Evolutionary conservation across 345 rosid species (phyloP).

Genomic region (Adansonia digitata): DNA sequence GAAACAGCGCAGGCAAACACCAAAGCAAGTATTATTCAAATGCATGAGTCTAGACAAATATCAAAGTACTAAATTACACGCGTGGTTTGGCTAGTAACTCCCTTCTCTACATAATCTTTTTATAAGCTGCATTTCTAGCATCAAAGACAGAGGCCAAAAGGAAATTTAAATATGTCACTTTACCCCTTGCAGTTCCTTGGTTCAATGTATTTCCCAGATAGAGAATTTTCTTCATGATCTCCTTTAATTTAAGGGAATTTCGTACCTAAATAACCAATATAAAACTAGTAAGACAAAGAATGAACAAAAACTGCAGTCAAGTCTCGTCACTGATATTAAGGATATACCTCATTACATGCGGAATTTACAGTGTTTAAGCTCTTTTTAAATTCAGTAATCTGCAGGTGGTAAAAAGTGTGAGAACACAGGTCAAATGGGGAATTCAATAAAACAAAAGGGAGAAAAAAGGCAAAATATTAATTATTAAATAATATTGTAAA

Average conservation of each 20-base stretch:
- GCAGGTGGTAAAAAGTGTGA: conserved; percentile 23
- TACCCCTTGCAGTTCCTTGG: conserved; percentile 99
- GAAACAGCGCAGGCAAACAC: background rate
- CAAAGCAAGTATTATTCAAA: background rate
- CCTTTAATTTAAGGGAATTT: conserved; percentile 73
- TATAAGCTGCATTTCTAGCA: background rate
- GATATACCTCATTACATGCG: conserved; percentile 83
- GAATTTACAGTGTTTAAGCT: conserved; percentile 81
- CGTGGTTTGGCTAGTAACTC: background rate
- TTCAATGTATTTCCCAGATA: conserved; percentile 83
- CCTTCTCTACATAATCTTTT: background rate
- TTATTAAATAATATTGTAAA: conserved; percentile 14
- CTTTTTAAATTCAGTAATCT: conserved; percentile 84
- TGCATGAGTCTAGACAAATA: background rate
- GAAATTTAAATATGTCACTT: conserved; percentile 15
- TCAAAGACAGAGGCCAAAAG: background rate
- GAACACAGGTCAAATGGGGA: background rate
- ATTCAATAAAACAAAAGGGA: background rate
- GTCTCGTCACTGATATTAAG: conserved; percentile 13
- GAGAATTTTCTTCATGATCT: conserved; percentile 91
- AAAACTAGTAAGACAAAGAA: conserved; percentile 15
- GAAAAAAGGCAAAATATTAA: conserved; percentile 4
- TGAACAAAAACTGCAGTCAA: conserved; percentile 2
- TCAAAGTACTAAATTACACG: background rate
- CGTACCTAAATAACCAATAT: conserved; percentile 58